Percentiles rank a stretch among this genome's conserved stretches.
phyloP scores from a whole-genome alignment of 169 alveolate species.

The Cryptosporidium sp. region DNA sequence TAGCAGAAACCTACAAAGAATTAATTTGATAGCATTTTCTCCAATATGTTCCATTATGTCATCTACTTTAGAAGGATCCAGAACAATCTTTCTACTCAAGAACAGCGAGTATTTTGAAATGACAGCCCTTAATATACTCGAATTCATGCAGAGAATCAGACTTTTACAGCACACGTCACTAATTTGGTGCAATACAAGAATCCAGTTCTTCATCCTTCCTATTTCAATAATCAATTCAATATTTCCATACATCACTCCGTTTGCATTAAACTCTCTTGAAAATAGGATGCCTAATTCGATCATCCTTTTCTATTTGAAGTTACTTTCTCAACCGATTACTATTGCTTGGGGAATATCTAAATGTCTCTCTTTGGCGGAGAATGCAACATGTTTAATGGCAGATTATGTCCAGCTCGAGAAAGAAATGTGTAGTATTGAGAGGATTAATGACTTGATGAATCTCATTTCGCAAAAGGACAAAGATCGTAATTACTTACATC shows the following conservation, averaged over 20 bases:
- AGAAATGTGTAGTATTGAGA: slow-evolving; percentile 72
- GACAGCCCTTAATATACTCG: slow-evolving; percentile 22
- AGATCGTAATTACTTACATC: slow-evolving; percentile 2
- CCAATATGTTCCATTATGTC: slow-evolving; percentile 74
- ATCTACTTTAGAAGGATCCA: slow-evolving; percentile 58
- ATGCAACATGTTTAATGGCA: slow-evolving; percentile 52
- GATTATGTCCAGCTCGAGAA: slow-evolving; percentile 59
- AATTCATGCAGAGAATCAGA: slow-evolving; percentile 66
- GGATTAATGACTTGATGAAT: slow-evolving; percentile 14
- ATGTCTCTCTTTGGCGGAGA: slow-evolving; percentile 68
- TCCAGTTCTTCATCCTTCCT: slow-evolving; percentile 66
- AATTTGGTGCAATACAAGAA: slow-evolving; percentile 70
- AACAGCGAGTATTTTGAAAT: slow-evolving; percentile 51
- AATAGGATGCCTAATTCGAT: neutral
- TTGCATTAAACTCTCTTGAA: neutral
- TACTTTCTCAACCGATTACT: slow-evolving; percentile 49
- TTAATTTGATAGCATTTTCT: slow-evolving; percentile 61
- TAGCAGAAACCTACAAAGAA: slow-evolving; percentile 55
- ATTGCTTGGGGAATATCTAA: slow-evolving; percentile 72
- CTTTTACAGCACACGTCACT: slow-evolving; percentile 49
- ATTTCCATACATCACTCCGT: slow-evolving; percentile 47
- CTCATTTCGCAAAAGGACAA: slow-evolving; percentile 8
- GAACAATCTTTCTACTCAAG: slow-evolving; percentile 50
- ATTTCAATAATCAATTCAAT: slow-evolving; percentile 36
- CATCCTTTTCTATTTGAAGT: neutral